Percentiles rank a stretch among this genome's conserved stretches.
Conservation (phyloP, 345 rosid species). For the Cardiospermum halicacabum region DNA sequence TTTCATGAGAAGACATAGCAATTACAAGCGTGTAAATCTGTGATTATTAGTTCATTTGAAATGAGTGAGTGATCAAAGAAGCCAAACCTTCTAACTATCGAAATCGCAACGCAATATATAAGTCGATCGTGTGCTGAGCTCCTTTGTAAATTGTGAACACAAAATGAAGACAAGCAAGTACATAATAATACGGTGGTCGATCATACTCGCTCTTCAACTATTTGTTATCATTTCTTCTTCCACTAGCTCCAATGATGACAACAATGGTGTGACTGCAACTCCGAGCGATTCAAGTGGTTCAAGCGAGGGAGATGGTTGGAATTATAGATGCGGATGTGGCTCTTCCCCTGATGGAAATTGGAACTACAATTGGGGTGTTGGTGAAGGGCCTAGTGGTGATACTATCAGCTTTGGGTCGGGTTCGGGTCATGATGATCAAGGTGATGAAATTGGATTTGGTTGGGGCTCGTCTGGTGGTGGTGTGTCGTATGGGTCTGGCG, state of each 20-base stretch:
- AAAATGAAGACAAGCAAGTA: not conserved
- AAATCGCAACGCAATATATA: not conserved
- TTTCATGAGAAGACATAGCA: too few relatives aligned
- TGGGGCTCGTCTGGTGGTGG: conserved; percentile 7
- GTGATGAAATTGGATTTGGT: conserved; percentile 13
- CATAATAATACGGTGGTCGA: not conserved
- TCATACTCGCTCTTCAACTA: not conserved
- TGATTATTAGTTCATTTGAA: conserved; percentile 4
- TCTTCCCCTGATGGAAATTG: conserved; percentile 13
- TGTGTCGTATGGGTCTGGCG: not conserved
- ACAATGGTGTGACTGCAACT: not conserved
- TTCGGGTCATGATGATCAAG: not conserved
- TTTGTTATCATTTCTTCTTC: not conserved
- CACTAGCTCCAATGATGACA: not conserved
- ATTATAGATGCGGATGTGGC: not conserved
- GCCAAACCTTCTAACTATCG: not conserved
- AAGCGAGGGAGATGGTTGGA: not conserved
- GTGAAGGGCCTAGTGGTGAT: conserved; percentile 14
- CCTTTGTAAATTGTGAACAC: too few relatives aligned
- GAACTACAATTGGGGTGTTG: conserved; percentile 16
- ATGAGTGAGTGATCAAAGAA: not conserved
- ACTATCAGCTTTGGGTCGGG: conserved; percentile 5
- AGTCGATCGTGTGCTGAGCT: too few relatives aligned
- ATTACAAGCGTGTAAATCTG: too few relatives aligned
- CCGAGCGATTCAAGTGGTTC: not conserved